Base-by-base conservation (phyloP, 805 yeast species). In the Blastobotrys muscicola region DNA sequence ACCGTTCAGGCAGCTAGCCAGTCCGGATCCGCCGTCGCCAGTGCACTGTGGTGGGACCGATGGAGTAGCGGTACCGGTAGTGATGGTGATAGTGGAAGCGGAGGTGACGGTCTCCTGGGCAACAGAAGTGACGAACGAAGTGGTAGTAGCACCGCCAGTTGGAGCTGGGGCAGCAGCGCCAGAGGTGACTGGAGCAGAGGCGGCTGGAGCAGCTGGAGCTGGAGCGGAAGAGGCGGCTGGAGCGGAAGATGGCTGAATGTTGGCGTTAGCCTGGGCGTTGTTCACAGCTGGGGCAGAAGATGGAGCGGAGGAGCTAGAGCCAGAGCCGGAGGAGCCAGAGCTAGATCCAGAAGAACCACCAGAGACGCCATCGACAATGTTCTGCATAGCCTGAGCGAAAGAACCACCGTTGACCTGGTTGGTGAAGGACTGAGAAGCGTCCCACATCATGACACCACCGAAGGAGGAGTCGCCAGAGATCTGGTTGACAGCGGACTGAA, bases 401-500 rank as follows among this genome's bases (percentile, higher is more conserved):
- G 70, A 49, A 20, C 50, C 55, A 32, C 74, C 80, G 46, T 67
- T 67, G 32, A 68, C 67, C 43, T 70, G 67, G 50, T 75, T 70
- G 46, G 68, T 61, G 54, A 72, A 71, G 13, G 75, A 75, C 50
- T 76, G 76, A 8, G 81, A 69, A 11, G 86, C 84, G 52, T 86
- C 95, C 97, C 97, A 89, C 48, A 87, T 66, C 72, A 82, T 76
- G 56, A 89, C 75, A 30, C 87, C 83, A 15, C 82, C 82, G 52
- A 87, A 74, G 47, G 76, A 38, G 8, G 49, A 32, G 29, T 41
- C 42, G 31, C 40, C 23, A 7, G 46, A n/a, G 26, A 70, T 50
- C 29, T 42, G 29, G 20, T 49, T 38, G 36, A 58, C 42, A 23
- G 58, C 46, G 8, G 45, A 38, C 37, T 48, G 47, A 15, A 60